Percentiles rank a stretch among this genome's conserved stretches.
Evolutionary conservation across 345 rosid species (phyloP).

Genomic region (Boechera retrofracta): DNA sequence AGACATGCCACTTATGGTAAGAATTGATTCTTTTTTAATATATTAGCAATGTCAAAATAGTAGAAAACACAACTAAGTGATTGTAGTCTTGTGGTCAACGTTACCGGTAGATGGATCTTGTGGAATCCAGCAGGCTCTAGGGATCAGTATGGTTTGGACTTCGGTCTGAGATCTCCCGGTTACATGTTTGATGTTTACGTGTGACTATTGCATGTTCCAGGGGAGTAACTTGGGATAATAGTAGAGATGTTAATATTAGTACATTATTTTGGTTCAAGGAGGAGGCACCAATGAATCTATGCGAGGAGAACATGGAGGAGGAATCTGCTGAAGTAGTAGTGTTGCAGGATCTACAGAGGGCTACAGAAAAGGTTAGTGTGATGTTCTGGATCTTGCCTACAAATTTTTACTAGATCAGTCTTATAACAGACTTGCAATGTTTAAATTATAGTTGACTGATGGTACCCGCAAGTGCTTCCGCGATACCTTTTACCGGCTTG

Average conservation of each 20-base stretch:
- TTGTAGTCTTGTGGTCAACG: constrained; percentile 17
- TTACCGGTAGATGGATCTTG: background rate
- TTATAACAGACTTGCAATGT: constrained; percentile 8
- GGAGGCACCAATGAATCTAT: constrained; percentile 30
- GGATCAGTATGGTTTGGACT: background rate
- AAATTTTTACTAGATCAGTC: background rate
- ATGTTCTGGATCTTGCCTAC: constrained; percentile 1
- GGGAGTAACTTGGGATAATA: background rate
- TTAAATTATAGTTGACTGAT: constrained; percentile 55
- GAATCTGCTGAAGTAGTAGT: constrained; percentile 64
- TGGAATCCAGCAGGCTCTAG: background rate
- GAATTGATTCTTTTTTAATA: background rate
- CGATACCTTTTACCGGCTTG: constrained; percentile 87
- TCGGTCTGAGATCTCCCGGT: background rate
- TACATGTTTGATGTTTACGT: background rate
- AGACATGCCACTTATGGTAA: constrained; percentile 39
- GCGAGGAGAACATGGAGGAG: constrained; percentile 45
- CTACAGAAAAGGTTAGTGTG: constrained; percentile 59
- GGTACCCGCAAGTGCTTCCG: constrained; percentile 77
- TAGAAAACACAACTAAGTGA: constrained; percentile 3
- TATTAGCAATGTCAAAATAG: constrained; percentile 6
- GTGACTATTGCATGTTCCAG: background rate
- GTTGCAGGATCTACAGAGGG: constrained; percentile 67
- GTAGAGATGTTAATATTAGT: constrained; percentile 29
- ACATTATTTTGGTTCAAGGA: constrained; percentile 33